Evolutionary conservation across 306 rosid genomes (phyloP).

Genomic region (Abrus pulchellus): DNA sequence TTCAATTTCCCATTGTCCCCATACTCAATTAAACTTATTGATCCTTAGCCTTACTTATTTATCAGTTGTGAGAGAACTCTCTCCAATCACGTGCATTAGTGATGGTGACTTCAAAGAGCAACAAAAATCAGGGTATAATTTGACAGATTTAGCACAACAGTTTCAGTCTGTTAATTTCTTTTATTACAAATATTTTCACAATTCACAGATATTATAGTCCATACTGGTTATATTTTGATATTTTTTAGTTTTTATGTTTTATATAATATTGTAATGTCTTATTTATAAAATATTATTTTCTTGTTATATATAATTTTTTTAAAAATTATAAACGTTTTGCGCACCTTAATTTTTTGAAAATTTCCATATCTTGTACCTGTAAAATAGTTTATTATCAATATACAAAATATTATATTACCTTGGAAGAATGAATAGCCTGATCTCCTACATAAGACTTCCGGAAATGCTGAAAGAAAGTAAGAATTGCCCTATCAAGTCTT

Average conservation of each 20-base stretch:
- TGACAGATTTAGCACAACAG: background rate
- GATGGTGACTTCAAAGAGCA: background rate
- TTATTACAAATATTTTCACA: background rate
- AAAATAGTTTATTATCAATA: constrained; percentile 13
- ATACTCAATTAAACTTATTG: background rate
- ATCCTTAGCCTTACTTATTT: too few relatives aligned
- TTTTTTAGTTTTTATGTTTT: background rate
- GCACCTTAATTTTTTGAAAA: background rate
- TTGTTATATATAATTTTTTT: too few relatives aligned
- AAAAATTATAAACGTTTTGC: too few relatives aligned
- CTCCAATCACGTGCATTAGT: background rate
- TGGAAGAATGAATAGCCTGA: constrained; percentile 99
- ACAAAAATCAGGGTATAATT: background rate
- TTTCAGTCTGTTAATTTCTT: background rate
- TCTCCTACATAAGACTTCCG: constrained; percentile 97
- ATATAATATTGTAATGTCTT: background rate
- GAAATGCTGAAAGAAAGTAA: constrained; percentile 94
- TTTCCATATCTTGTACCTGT: background rate
- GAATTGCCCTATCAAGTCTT: constrained; percentile 97
- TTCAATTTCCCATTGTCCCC: background rate
- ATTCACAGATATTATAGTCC: background rate
- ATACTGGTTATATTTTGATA: background rate
- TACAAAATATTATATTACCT: constrained; percentile 65
- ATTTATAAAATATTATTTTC: background rate
- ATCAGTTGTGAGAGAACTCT: background rate